Base-by-base conservation (phyloP, 495 filamentous ascomycete species). In the Viridothelium virens region DNA sequence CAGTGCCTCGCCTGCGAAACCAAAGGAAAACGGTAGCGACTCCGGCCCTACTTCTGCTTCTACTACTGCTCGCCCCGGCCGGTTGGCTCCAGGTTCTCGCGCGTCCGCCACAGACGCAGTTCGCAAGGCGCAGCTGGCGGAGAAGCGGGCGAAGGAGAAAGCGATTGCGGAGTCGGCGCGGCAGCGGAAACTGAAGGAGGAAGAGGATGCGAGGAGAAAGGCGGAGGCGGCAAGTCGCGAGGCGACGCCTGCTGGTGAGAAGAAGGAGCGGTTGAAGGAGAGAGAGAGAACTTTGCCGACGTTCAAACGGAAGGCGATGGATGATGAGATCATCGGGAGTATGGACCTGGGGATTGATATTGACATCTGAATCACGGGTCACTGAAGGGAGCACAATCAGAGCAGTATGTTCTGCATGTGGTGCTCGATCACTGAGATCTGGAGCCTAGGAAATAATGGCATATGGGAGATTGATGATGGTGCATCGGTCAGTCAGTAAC, bases 41-140 rank as follows among this genome's bases (percentile, higher is more conserved):
- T 25, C 25, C 25, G 25, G 25, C 25, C 25, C 25, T 25, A 25
- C 25, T 25, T 25, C 25, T 25, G 7, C 84, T 89, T 73, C 88
- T 91, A 75, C 89, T 95, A 66, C 87, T 87, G 44, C 81, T 96
- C 9, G 87, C 87, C 14, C 79, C 85, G 48, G 73, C 93, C 72
- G 97, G 96, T 76, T 76, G 81, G 2, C 84, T 86, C 69, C 94
- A 94, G 25, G 25, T 25, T 25, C 78, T 88, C 91, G 59, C 85
- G 85, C 63, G 82, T 85, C 68, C 96, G 96, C 48, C 71, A 81
- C 84, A 16, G 89, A 95, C 69, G 85, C 88, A 31, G 86, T 96
- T 7, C 90, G 92, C 62, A 87, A 89, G 75, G 92, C 92, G 5
- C 89, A 96, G 75, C 77, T 94, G 33, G 85, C 85, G 68, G 93